Percentiles rank a stretch among this genome's conserved stretches.
Evolutionary conservation across 2,329 filamentous ascomycete species (phyloP).

Genomic region (Colletotrichum zoysiae): DNA sequence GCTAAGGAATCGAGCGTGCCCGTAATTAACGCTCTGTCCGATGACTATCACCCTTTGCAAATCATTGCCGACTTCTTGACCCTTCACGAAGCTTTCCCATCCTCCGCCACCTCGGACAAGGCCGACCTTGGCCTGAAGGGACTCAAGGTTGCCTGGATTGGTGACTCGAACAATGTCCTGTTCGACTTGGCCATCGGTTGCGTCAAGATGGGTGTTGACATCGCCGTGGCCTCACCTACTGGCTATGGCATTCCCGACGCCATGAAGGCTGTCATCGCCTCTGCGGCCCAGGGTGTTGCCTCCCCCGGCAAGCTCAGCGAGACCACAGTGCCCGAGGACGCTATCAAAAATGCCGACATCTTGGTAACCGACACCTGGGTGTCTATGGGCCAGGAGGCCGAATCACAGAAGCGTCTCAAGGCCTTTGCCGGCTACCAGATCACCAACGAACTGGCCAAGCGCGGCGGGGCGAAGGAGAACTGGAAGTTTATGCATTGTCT

Average conservation of each 20-base stretch:
- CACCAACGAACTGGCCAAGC: conserved; percentile 84
- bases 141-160: conserved; percentile 94
- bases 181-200: conserved; percentile 93
- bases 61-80: conserved; percentile 95
- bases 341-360: conserved; percentile 85
- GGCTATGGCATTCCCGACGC: conserved; percentile 83
- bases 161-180: conserved; percentile 96
- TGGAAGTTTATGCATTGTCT: conserved; percentile 99
- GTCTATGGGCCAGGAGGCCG: conserved; percentile 96
- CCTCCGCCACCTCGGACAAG: conserved; percentile 49
- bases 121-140: conserved; percentile 77
- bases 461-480: conserved; percentile 85
- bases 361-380: conserved; percentile 98
- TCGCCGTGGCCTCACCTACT: conserved; percentile 87
- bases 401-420: conserved; percentile 80
- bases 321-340: conserved; percentile 86
- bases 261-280: conserved; percentile 80
- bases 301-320: conserved; percentile 77
- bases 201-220: conserved; percentile 86
- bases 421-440: conserved; percentile 94
- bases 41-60: conserved; percentile 94
- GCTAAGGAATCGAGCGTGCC: conserved; percentile 81
- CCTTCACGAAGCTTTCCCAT: conserved; percentile 81
- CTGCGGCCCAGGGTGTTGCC: conserved; percentile 68
- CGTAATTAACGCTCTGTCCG: conserved; percentile 88